Evolutionary conservation across 805 yeast species (phyloP), one percentile per base, ranked within the genome.

Genomic region (Metschnikowia sp.): DNA sequence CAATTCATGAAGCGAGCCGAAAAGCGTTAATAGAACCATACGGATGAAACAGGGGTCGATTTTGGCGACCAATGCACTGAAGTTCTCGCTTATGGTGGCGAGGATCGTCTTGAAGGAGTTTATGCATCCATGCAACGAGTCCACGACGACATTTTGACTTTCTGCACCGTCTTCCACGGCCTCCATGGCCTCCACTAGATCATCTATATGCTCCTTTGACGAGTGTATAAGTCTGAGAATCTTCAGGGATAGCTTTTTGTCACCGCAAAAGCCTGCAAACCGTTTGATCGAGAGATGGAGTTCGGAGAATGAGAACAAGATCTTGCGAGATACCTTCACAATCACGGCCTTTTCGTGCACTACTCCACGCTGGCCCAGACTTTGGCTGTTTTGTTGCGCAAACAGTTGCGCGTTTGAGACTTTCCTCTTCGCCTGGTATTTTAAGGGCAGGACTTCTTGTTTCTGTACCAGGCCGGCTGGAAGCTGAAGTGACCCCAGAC

Each of bases 1-100:
- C 42, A 86, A 67, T 61, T 86, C 94, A 46, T 78, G 76, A 51
- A 85, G 78, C 0, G 87, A 76, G 32, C 87, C 84, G 57, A 77
- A 77, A 8, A 83, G 56, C 8, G 56, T 50, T 32, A 55, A 48
- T 12, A 52, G 48, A 4, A 54, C 51, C 54, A 55, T 50, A 12
- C 58, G 68, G 10, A 84, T 72, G 57, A 82, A 83, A 51, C 86
- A 78, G 12, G 83, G 72, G 60, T 86, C 91, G 35, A 80, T 76
- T 37, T 74, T 77, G 34, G 71, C 74, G n/a, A 81, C 76, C 55
- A 83, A 77, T 0, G 69, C 53, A 0, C 66, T 57, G 40, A 79
- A 69, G 56, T 79, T 75, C 2, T 75, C 77, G 42, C 80, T 70
- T 22, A 84, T 59, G 8, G 75, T 58, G 8, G 64, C 60, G 58